Evolutionary conservation across 225 moss, liverwort and hornwort genomes (phyloP), one percentile per base, ranked within the genome.

Genomic region (Bryoerythrophyllum caledonicum): DNA sequence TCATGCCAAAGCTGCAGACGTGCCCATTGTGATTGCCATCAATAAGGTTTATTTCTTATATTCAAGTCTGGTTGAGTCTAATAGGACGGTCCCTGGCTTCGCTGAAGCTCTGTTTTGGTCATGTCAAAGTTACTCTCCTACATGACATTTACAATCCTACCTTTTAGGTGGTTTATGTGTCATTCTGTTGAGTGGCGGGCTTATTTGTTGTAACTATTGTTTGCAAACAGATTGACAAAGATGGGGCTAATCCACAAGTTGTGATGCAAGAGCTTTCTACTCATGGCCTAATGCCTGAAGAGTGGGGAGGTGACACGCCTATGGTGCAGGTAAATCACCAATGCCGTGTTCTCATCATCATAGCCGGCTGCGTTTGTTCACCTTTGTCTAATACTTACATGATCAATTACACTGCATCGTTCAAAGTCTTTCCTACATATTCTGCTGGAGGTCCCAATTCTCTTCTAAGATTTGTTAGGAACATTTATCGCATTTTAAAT

Each of bases 201-300:
- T 53, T 19, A 73, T 21, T 34, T 72, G 3, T 41, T 60, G 53
- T 16, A 53, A 48, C 16, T 69, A 43, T 53, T 72, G 20, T 65
- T 28, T 54, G 81, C 67, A 65, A 80, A 73, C 87, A 97, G 97
- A 89, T 94, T 71, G 97, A 94, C 71, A 94, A 94, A 78, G 94
- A 93, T n/a, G 93, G 97, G 84, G 94, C 97, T 55, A 91, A 94
- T 70, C 82, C 93, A 35, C 71, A 94, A 74, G 85, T 89, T 54
- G 97, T 93, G 56, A 94, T 94, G 93, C 93, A 99, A 86, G 94
- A 93, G 71, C 89, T 93, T 51, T 91, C 97, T 24, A 79, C 86
- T 17, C 84, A 94, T 77, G 91, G 91, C 70, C 67, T 94, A 19
- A 91, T 99, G 91, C 86, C 94, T 54, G 94, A 99, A 84, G 97